Evolutionary conservation across 441 rosid species (phyloP).

Genomic region (Pelargonium cotyledonis): DNA sequence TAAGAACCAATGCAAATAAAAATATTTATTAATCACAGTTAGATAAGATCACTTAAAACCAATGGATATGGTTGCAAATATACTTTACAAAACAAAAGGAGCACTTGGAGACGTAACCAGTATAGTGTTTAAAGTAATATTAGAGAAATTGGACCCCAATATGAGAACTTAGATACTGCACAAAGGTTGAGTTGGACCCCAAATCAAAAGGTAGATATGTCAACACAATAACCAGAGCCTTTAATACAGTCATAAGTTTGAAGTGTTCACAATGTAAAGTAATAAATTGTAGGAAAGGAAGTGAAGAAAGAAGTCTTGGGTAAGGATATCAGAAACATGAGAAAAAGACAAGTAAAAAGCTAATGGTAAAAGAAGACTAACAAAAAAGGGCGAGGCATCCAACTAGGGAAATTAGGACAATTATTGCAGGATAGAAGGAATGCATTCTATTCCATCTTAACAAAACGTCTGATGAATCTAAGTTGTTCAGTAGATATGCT

Average conservation of each 20-base stretch:
- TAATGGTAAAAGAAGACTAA: too few relatives aligned
- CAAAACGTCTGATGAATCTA: neutral
- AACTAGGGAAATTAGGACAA: neutral
- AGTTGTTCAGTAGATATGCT: neutral
- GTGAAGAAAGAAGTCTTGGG: neutral
- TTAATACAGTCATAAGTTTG: neutral
- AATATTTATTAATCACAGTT: slow-evolving; percentile 9
- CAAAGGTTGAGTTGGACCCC: neutral
- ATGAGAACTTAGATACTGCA: neutral
- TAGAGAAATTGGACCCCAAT: neutral
- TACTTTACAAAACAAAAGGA: neutral
- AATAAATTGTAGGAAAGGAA: neutral
- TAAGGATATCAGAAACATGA: neutral
- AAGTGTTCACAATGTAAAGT: neutral
- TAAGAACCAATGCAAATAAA: slow-evolving; percentile 15
- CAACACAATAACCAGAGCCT: neutral
- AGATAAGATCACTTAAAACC: slow-evolving; percentile 10
- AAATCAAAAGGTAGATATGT: neutral
- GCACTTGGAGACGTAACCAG: slow-evolving; percentile 2
- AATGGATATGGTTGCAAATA: neutral
- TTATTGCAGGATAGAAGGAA: neutral
- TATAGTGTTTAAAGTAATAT: neutral
- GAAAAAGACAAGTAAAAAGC: neutral
- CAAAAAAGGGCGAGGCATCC: neutral
- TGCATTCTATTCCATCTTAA: neutral